Evolutionary conservation across 768 basidiomycete genomes (phyloP), one percentile per base, ranked within the genome.

Genomic region (Neoboletus magnificus): DNA sequence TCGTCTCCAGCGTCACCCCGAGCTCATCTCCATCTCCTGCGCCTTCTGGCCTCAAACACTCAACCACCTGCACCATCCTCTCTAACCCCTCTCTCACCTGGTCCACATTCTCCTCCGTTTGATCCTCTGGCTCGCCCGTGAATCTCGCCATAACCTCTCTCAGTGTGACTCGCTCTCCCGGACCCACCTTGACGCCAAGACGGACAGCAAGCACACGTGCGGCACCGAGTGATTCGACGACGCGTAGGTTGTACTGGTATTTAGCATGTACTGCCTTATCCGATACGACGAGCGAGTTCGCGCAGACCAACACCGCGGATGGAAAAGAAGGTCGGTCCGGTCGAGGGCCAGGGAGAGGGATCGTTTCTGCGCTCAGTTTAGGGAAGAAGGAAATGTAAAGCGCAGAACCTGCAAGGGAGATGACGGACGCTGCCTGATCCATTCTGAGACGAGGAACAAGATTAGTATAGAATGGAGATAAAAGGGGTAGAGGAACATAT

Each of bases 361-460:
- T 82, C 1, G 85, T 82, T 25, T 83, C 78, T 0, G 89, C 87
- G 45, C 76, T 65, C 12, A 96, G 81, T 15, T 74, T 71, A 1
- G 93, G 93, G 68, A 84, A 87, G 78, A 95, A 96, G 22, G 85
- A 80, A 61, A 93, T 86, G 66, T 89, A 89, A 32, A 91, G 79
- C 0, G 91, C 86, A 9, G 87, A 83, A 22, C 81, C 79, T 1
- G 87, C 77, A 25, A 80, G 76, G 16, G 84, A 87, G 60, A 95
- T 86, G 36, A 93, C 86, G 0, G 90, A 93, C 0, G 92, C 91
- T 1, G 92, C 88, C 77, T 94, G 92, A 69, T 96, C 93, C 88
- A 95, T 90, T 25, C 91, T 89, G 47, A 8, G 33, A 45, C 7
- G 9, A 33, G 23, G n/a, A 20, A 40, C 51, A 32, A 5, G 6